A percentile compares a stretch with the other conserved stretches of the same genome.
phyloP scores from a whole-genome alignment of 495 filamentous ascomycete species.

The Xylaria grammica region DNA sequence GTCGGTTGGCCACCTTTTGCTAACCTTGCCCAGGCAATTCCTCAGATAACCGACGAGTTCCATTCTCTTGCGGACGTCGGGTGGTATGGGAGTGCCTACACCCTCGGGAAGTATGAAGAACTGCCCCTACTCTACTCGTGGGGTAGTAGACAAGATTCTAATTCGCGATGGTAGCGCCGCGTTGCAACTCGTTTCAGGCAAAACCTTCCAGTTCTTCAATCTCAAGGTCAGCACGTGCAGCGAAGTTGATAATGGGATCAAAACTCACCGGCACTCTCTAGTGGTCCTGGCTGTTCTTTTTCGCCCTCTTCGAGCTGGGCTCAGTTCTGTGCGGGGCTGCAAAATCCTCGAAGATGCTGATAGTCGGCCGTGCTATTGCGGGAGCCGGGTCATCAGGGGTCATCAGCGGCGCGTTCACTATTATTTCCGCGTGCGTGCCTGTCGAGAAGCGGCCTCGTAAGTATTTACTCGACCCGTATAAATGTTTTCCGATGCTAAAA shows the following conservation, averaged over 20 bases:
- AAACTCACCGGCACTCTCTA: background rate
- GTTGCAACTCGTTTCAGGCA: conserved; percentile 45
- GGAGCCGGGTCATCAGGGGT: conserved; percentile 52
- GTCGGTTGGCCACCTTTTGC: background rate
- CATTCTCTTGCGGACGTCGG: conserved; percentile 48
- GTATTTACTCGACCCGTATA: conserved; percentile 49
- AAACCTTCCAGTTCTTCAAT: conserved; percentile 44
- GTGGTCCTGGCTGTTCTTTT: conserved; percentile 46
- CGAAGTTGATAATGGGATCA: too few relatives aligned
- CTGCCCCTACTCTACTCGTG: background rate
- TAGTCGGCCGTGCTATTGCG: conserved; percentile 56
- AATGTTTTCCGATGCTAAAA: conserved; percentile 38
- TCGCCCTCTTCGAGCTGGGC: conserved; percentile 51
- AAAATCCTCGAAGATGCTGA: conserved; percentile 50
- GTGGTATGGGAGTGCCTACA: conserved; percentile 51
- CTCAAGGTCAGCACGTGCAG: conserved; percentile 28
- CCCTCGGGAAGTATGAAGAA: conserved; percentile 9
- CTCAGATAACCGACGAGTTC: conserved; percentile 44
- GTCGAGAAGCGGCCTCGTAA: conserved; percentile 46
- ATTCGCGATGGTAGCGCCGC: conserved; percentile 32
- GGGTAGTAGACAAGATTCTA: background rate
- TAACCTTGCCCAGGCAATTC: conserved; percentile 28
- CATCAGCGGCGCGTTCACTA: conserved; percentile 54
- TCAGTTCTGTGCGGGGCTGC: conserved; percentile 57
- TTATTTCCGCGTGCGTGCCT: conserved; percentile 49